Evolutionary conservation across 2,329 filamentous ascomycete species (phyloP), one percentile per base, ranked within the genome.

Genomic region (Botrytis sinoallii): DNA sequence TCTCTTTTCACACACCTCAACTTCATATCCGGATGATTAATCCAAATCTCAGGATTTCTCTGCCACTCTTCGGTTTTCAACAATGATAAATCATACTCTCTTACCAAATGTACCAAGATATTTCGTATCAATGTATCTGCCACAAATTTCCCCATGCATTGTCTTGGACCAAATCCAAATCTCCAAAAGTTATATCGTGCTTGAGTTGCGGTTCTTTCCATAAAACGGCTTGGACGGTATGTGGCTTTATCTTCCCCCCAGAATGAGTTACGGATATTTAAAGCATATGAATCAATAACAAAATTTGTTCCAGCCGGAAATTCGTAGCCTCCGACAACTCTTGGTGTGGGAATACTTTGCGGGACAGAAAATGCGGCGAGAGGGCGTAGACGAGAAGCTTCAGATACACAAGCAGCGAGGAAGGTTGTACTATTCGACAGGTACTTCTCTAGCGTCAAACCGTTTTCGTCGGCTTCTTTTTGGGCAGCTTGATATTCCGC

Each of bases 161-260:
- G 80, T 42, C 84, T 76, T 0, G 84, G 83, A 0, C 84, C 84
- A 74, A 85, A 85, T 0, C 84, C 84, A 76, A 85, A 86, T 4
- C 84, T 79, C 84, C 84, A 85, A 64, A 81, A 83, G 5, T 80
- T 75, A 75, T 85, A 85, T 18, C 84, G 75, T 61, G 75, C 42
- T 38, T 79, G 77, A 8, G 71, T 74, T 70, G 66, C n/a, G 9
- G 20, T 64, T 35, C 52, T 52, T 35, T 75, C 72, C 4, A 80
- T 65, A 61, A 82, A 82, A 25, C 81, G 75, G 4, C 76, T 73
- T 1, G 84, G 84, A 0, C 81, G 79, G 74, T 82, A 86, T 75
- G 74, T 60, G 29, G 35, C 42, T 57, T 44, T 71, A 75, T 85
- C 84, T 0, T 76, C 42, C 0, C 81, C 84, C 85, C 84, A 86